These are phyloP conservation scores for Populus pruinosa DNA, from an alignment of 345 rosid genomes.

Conservation along the genomic window DNA sequence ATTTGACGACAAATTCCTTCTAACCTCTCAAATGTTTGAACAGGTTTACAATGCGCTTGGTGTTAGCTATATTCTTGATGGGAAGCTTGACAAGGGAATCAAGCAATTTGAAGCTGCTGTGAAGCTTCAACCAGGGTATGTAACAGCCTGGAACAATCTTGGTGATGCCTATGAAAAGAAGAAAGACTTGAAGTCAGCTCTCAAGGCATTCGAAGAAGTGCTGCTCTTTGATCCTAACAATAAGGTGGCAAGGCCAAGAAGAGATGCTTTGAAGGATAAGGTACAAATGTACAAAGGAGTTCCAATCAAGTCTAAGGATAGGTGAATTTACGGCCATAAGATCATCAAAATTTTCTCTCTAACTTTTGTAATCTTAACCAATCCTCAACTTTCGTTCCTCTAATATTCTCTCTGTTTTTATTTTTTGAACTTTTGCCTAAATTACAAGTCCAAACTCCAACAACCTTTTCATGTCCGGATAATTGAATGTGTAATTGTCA, in stretches of 20 bases:
- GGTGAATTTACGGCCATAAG: constrained; percentile 30
- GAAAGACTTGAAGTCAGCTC: constrained; percentile 66
- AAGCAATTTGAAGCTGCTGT: constrained; percentile 79
- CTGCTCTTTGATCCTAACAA: constrained; percentile 88
- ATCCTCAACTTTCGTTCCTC: not conserved
- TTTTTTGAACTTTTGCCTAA: not conserved
- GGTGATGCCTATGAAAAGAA: constrained; percentile 96
- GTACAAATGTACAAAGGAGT: constrained; percentile 76
- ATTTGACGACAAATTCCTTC: not conserved
- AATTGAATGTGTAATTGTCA: not conserved
- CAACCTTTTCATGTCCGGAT: not conserved
- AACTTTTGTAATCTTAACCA: not conserved
- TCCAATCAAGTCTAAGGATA: constrained; percentile 68
- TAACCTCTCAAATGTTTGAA: not conserved
- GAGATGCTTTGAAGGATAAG: constrained; percentile 67
- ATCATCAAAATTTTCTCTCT: not conserved
- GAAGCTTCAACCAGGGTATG: constrained; percentile 90
- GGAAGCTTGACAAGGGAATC: constrained; percentile 82
- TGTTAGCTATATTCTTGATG: constrained; percentile 70
- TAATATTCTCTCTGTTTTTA: not conserved
- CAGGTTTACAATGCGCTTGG: constrained; percentile 69
- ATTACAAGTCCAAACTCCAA: not conserved
- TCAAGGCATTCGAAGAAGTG: constrained; percentile 93
- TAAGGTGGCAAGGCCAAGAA: constrained; percentile 74
- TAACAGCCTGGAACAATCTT: constrained; percentile 97